Evolutionary conservation across 768 basidiomycete species (phyloP).

Genomic region (Termitomyces sp.): DNA sequence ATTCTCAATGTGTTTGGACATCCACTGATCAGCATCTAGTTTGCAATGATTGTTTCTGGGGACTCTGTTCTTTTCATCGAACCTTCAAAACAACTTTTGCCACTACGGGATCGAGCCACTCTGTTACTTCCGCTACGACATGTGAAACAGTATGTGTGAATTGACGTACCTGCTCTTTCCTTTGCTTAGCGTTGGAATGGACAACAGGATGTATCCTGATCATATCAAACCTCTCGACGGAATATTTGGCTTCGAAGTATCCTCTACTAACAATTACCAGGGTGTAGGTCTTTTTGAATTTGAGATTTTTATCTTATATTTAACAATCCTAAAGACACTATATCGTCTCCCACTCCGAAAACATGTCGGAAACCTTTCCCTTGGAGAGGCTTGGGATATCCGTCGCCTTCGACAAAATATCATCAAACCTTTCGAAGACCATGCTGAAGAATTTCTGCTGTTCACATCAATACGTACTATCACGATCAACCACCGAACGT

Average conservation of each 20-base stretch:
- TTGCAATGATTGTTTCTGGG: constrained; percentile 34
- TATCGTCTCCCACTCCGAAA: constrained; percentile 46
- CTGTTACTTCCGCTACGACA: constrained; percentile 29
- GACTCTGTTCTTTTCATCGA: constrained; percentile 39
- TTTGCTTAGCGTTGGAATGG: background rate
- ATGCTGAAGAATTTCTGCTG: constrained; percentile 37
- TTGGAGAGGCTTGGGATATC: constrained; percentile 22
- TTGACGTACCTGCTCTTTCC: background rate
- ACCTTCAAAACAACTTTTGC: constrained; percentile 43
- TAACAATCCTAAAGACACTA: constrained; percentile 33
- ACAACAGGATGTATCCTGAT: constrained; percentile 37
- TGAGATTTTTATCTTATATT: background rate
- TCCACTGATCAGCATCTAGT: constrained; percentile 18
- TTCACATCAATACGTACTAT: constrained; percentile 39
- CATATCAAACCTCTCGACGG: constrained; percentile 40
- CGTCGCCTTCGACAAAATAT: constrained; percentile 26
- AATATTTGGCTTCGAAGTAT: constrained; percentile 37
- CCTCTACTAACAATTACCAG: constrained; percentile 26
- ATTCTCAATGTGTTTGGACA: background rate
- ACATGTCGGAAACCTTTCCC: constrained; percentile 15
- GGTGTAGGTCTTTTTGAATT: constrained; percentile 33
- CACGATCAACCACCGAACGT: constrained; percentile 22
- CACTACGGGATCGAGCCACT: constrained; percentile 28
- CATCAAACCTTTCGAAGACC: constrained; percentile 27
- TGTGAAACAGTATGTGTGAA: constrained; percentile 32